Evolutionary conservation across 805 yeast genomes (phyloP).

Genomic region (Kodamaea kaohsiungensis): DNA sequence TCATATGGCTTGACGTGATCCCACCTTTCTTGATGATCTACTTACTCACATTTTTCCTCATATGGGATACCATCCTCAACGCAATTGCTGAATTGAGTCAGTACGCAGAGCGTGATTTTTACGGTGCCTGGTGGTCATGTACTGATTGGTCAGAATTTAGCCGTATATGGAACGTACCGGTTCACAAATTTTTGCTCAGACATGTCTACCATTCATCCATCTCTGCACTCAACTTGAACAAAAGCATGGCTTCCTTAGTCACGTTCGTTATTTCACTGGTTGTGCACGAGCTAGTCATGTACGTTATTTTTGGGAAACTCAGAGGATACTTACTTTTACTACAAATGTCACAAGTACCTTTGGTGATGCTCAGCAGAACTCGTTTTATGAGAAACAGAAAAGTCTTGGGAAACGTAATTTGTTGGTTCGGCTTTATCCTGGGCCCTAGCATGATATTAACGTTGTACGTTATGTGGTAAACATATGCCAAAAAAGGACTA

Average conservation of each 20-base stretch:
- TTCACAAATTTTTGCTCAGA: slow-evolving; percentile 81
- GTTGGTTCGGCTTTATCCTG: slow-evolving; percentile 88
- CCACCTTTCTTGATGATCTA: slow-evolving; percentile 81
- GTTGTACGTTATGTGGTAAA: slow-evolving; percentile 58
- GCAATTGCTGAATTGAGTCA: slow-evolving; percentile 84
- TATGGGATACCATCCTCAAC: slow-evolving; percentile 94
- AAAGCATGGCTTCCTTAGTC: slow-evolving; percentile 66
- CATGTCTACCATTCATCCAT: slow-evolving; percentile 94
- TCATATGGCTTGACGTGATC: slow-evolving; percentile 66
- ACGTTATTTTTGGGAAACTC: slow-evolving; percentile 72
- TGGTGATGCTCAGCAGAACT: slow-evolving; percentile 64
- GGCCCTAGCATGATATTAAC: slow-evolving; percentile 91
- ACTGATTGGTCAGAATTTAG: slow-evolving; percentile 92
- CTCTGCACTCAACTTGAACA: slow-evolving; percentile 67
- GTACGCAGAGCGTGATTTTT: slow-evolving; percentile 90
- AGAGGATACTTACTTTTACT: slow-evolving; percentile 78
- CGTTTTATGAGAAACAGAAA: slow-evolving; percentile 54
- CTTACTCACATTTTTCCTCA: slow-evolving; percentile 77
- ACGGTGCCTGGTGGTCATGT: slow-evolving; percentile 98
- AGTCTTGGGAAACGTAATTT: slow-evolving; percentile 73
- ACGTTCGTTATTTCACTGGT: slow-evolving; percentile 79
- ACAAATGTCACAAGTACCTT: slow-evolving; percentile 88
- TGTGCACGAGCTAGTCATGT: slow-evolving; percentile 93
- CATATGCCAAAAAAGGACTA: background rate
- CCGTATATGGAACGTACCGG: slow-evolving; percentile 93